Base-by-base conservation (phyloP, 1,139 yeast genomes). In the Nakaseomyces glabratus region DNA sequence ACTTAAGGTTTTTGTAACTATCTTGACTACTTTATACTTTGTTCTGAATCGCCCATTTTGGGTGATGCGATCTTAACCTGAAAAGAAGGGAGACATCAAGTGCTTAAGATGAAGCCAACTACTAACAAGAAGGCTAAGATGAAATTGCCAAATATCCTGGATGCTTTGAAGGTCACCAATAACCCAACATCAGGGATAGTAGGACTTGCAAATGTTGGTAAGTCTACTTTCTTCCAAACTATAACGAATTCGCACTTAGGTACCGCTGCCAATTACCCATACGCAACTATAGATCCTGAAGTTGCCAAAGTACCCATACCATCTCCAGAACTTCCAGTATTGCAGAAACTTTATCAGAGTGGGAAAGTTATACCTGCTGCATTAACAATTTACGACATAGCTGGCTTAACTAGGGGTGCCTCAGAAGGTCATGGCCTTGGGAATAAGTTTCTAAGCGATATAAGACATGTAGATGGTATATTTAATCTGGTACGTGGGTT, bases 191-290 rank as follows among this genome's bases (percentile, higher is more conserved):
- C 65, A 36, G 75, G 74, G 8, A 74, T 80, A 3, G 88, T 80
- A 6, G 88, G 88, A 1, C 60, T 80, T 20, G 88, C 90, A 21
- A 80, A 80, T 48, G 85, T 80, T 28, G 90, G 88, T 14, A 80
- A 80, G 48, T 74, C 82, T 0, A 73, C 79, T 6, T 72, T 73
- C 44, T 73, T 73, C 60, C 79, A 73, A 53, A 74, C 77, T 22
- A 75, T 88, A 43, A 86, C 97, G 21, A 71, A 73, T 41, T 71
- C 81, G 6, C 67, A 63, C 11, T 55, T 79, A 35, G 86, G 90
- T 0, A 79, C 76, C 41, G 86, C 88, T 1, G 88, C 85, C 18
- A 80, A 80, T 52, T 80, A 79, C 49, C 88, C 90, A 3, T 80
- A 76, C 59, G 90, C 88, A 10, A 80, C 90, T 1, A 79, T 80